phyloP scores from a whole-genome alignment of 441 rosid genomes.

The Mallotus japonicus region DNA sequence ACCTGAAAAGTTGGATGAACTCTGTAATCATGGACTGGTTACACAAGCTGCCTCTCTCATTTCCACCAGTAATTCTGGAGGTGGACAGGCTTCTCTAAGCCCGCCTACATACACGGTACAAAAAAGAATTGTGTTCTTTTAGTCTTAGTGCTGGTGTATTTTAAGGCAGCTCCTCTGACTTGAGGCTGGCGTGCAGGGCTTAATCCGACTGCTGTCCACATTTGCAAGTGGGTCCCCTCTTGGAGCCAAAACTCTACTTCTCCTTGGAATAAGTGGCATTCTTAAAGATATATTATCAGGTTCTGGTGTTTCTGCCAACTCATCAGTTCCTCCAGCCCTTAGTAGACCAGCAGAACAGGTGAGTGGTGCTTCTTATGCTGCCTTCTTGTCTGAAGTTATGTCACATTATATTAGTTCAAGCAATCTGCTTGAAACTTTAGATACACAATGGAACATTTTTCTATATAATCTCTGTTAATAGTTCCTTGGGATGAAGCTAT shows the following conservation, averaged over 20 bases:
- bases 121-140: conserved; percentile 19
- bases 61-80: conserved; percentile 83
- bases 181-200: conserved; percentile 53
- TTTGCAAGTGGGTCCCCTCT: conserved; percentile 98
- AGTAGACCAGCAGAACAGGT: conserved; percentile 99
- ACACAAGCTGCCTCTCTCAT: conserved; percentile 96
- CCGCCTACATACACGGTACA: conserved; percentile 88
- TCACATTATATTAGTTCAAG: not conserved
- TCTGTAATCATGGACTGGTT: conserved; percentile 95
- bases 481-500: not conserved
- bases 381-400: not conserved
- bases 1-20: conserved; percentile 86
- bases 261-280: conserved; percentile 90
- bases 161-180: conserved; percentile 29
- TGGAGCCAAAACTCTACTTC: conserved; percentile 89
- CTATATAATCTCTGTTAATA: not conserved
- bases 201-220: conserved; percentile 89
- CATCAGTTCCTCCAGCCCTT: conserved; percentile 84
- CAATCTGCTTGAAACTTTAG: not conserved
- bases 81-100: conserved; percentile 96
- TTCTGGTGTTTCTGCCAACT: conserved; percentile 82
- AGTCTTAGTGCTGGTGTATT: conserved; percentile 4
- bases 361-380: conserved; percentile 16
- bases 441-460: not conserved
- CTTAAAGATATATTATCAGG: conserved; percentile 90